Conservation (phyloP, 2,329 filamentous ascomycete species). For the Ophiostoma montium region DNA sequence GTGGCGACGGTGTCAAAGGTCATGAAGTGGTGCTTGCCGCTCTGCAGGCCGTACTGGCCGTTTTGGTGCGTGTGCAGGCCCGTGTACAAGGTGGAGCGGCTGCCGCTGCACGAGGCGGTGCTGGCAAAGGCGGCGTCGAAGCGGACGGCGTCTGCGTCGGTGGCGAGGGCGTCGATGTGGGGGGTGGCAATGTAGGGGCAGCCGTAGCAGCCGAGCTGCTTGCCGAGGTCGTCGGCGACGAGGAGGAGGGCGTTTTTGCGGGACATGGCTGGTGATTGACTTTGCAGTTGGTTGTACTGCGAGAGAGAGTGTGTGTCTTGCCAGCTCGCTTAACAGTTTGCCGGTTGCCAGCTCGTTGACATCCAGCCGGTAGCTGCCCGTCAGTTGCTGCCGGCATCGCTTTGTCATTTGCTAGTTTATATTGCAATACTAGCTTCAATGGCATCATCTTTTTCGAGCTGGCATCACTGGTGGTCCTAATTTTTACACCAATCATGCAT, state of each 20-base stretch:
- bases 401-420: background rate
- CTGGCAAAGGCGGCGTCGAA: slow-evolving; percentile 29
- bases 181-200: slow-evolving; percentile 21
- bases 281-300: background rate
- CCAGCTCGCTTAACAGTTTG: background rate
- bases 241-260: slow-evolving; percentile 10
- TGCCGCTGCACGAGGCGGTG: slow-evolving; percentile 34
- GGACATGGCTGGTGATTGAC: background rate
- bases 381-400: too few relatives aligned
- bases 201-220: slow-evolving; percentile 5
- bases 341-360: too few relatives aligned
- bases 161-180: slow-evolving; percentile 26
- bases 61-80: slow-evolving; percentile 34
- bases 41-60: slow-evolving; percentile 30
- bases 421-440: background rate
- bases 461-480: background rate
- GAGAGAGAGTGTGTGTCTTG: background rate
- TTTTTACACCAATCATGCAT: background rate
- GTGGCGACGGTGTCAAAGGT: slow-evolving; percentile 31
- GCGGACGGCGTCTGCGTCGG: slow-evolving; percentile 21
- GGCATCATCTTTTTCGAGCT: background rate
- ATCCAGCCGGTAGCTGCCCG: too few relatives aligned
- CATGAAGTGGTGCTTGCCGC: slow-evolving; percentile 26
- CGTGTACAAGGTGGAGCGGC: slow-evolving; percentile 32
- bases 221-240: background rate